Conservation (phyloP, 2,329 filamentous ascomycete species). For the Sclerotinia spermophila region DNA sequence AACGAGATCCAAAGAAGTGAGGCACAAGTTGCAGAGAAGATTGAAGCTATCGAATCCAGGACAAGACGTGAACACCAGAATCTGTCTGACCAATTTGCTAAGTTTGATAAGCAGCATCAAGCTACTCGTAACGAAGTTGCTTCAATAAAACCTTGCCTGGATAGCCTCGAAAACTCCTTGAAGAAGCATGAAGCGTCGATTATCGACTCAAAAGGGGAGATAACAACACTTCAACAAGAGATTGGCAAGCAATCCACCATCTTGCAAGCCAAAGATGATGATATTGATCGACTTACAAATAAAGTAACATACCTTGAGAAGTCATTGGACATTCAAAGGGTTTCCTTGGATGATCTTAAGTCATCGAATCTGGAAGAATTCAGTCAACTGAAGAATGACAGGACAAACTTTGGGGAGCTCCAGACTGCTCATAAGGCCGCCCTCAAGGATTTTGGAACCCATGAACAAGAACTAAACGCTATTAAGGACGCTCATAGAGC, state of each 20-base stretch:
- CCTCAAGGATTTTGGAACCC: neutral
- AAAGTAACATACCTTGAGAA: neutral
- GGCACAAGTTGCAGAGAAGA: neutral
- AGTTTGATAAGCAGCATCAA: neutral
- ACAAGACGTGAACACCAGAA: neutral
- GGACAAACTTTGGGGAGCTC: neutral
- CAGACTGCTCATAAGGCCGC: neutral
- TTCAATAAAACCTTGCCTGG: neutral
- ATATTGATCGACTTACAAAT: neutral
- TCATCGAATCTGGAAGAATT: neutral
- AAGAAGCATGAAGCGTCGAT: neutral
- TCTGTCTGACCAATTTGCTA: neutral
- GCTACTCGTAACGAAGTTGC: neutral
- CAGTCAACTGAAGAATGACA: neutral
- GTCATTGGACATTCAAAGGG: neutral
- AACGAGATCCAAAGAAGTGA: neutral
- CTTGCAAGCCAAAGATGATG: neutral
- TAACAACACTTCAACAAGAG: neutral
- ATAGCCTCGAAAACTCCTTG: neutral
- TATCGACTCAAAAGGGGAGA: neutral
- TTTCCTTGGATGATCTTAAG: neutral
- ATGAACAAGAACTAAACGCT: neutral
- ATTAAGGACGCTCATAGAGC: neutral
- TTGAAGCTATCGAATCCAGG: neutral
- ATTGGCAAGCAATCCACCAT: neutral